Evolutionary conservation across 805 yeast genomes (phyloP), one percentile per base, ranked within the genome.

Genomic region (Yarrowia yakushimensis): DNA sequence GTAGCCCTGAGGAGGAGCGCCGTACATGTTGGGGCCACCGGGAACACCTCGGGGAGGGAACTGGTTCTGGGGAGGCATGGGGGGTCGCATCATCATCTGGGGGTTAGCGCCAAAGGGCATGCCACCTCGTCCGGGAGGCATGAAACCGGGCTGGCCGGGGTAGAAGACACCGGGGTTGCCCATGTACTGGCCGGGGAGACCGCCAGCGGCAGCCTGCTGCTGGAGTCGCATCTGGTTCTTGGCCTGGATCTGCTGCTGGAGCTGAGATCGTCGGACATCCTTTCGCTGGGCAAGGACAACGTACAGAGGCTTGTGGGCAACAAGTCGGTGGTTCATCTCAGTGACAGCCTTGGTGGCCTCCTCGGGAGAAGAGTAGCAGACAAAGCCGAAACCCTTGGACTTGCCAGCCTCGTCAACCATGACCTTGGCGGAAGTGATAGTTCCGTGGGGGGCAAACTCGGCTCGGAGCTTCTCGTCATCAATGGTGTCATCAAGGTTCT

Each of bases 201-300:
- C 92, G 67, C 87, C 87, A 48, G 75, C 78, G 31, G 78, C 78
- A 69, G 90, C 90, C 76, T 92, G 96, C 79, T 91, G 97, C 82
- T 93, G 98, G 84, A 91, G 83, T 84, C 97, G 90, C 87, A 92
- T 85, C 81, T 93, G 97, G 85, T 90, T 90, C 82, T 97, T 90
- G 69, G 97, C 97, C 78, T 89, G 96, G 75, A 91, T 88, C 81
- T 94, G 98, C 81, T 94, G 98, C 77, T 90, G 93, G 77, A 94
- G 83, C 82, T 94, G 98, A 71, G 90, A 84, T 77, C 96, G 88
- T 85, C 99, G 91, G 64, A 90, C 96, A 71, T 93, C 99, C 82
- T 90, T 93, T 79, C 97, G 89, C 85, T 94, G 99, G 71, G 99
- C 99, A 74, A 94, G 85, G 66, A 97, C 97, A 79, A 94, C 99